Conservation (phyloP, 129 eudicot species). For the Lactuca saligna region DNA sequence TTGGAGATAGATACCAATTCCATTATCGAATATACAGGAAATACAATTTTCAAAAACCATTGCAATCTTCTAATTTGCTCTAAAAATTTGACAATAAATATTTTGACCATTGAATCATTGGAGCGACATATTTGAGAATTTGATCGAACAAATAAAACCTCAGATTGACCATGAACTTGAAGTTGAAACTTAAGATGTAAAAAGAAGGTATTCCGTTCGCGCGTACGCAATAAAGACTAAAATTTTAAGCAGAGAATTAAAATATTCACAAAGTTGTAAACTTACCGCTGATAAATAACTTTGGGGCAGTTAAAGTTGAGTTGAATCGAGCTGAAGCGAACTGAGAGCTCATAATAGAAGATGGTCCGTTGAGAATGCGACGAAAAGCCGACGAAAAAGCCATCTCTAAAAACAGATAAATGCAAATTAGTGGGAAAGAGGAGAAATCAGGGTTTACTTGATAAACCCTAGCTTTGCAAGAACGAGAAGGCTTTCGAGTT, state of each 20-base stretch:
- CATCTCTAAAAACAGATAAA: slow-evolving; percentile 30
- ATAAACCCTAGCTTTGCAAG: slow-evolving; percentile 45
- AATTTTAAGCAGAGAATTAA: background rate
- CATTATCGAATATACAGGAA: background rate
- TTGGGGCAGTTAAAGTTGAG: slow-evolving; percentile 84
- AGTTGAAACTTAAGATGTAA: background rate
- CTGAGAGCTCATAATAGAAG: slow-evolving; percentile 45
- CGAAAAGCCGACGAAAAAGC: slow-evolving; percentile 66
- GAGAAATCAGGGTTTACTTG: slow-evolving; percentile 6
- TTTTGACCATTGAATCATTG: background rate
- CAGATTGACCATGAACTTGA: slow-evolving; percentile 4
- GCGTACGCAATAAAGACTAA: background rate
- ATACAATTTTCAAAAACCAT: background rate
- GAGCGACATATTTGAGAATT: background rate
- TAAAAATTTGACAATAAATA: background rate
- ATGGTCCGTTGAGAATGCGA: slow-evolving; percentile 44
- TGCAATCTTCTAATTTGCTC: background rate
- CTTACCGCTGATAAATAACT: slow-evolving; percentile 92
- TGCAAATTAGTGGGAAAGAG: background rate
- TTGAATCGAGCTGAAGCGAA: slow-evolving; percentile 54
- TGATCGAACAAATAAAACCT: background rate
- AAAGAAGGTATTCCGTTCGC: background rate
- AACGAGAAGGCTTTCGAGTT: background rate
- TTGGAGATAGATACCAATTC: background rate
- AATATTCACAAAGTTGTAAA: background rate